Conservation (phyloP, 805 yeast species). For the Priceomyces medius region DNA sequence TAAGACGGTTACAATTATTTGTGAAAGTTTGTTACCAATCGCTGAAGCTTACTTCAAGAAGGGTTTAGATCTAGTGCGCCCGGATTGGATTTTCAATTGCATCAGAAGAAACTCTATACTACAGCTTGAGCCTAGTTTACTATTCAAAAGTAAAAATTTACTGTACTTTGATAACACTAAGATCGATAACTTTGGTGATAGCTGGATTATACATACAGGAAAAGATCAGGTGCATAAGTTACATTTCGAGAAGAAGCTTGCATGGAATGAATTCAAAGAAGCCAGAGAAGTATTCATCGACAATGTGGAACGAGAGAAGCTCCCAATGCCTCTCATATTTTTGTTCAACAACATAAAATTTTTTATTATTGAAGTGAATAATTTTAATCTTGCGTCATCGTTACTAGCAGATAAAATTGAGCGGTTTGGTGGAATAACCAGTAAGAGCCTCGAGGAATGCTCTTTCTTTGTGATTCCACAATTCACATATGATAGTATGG, state of each 20-base stretch:
- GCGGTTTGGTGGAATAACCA: conserved; percentile 46
- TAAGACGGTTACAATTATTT: conserved; percentile 18
- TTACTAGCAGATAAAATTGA: conserved; percentile 27
- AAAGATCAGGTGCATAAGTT: conserved; percentile 10
- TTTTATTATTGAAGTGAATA: conserved; percentile 22
- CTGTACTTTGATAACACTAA: conserved; percentile 20
- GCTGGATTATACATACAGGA: conserved; percentile 38
- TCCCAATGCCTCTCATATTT: conserved; percentile 21
- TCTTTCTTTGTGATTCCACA: conserved; percentile 41
- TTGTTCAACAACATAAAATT: conserved; percentile 37
- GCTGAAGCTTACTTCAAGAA: conserved; percentile 21
- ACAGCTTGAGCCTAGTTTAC: conserved; percentile 60
- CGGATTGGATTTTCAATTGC: conserved; percentile 75
- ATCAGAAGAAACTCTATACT: conserved; percentile 41
- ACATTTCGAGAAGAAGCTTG: conserved; percentile 14
- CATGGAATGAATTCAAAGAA: conserved; percentile 11
- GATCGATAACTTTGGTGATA: conserved; percentile 64
- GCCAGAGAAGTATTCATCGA: conserved; percentile 11
- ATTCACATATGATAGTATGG: conserved; percentile 10
- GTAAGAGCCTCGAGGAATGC: conserved; percentile 21
- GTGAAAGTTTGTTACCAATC: conserved; percentile 28
- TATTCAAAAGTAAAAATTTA: conserved; percentile 41
- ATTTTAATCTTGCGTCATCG: conserved; percentile 6
- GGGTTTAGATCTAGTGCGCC: conserved; percentile 62
- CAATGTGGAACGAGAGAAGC: conserved; percentile 11